Conservation (phyloP, 768 basidiomycete genomes). For the Flagelloscypha sp. region DNA sequence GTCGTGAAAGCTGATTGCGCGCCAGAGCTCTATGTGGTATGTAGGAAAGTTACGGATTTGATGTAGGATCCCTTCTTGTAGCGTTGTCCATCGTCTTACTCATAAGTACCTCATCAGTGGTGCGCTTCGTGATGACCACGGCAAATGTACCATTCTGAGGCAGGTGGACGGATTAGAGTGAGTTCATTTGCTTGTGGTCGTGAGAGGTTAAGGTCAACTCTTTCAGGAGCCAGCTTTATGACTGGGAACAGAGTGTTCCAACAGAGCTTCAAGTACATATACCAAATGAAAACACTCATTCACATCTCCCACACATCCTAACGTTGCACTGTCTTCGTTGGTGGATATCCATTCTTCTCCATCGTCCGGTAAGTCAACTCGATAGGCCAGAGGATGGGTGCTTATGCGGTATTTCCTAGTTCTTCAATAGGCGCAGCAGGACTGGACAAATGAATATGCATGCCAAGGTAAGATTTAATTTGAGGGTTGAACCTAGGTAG, state of each 20-base stretch:
- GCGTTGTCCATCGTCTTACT: not conserved
- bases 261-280: constrained; percentile 44
- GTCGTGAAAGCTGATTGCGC: too few species aligned
- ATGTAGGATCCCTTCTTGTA: constrained; percentile 30
- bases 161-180: not conserved
- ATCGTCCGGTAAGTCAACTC: constrained; percentile 46
- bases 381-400: constrained; percentile 28
- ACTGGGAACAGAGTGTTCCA: constrained; percentile 37
- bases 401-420: constrained; percentile 16
- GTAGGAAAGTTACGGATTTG: constrained; percentile 44
- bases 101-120: too few species aligned
- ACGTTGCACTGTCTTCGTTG: constrained; percentile 50
- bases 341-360: constrained; percentile 54
- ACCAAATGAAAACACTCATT: constrained; percentile 36
- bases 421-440: constrained; percentile 23
- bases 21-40: constrained; percentile 41
- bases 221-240: constrained; percentile 35
- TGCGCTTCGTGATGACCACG: too few species aligned
- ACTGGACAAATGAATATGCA: constrained; percentile 38
- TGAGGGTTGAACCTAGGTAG: constrained; percentile 15
- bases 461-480: constrained; percentile 34
- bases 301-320: constrained; percentile 38
- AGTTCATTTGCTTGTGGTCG: constrained; percentile 6
- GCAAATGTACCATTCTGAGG: constrained; percentile 4
- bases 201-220: constrained; percentile 14